Evolutionary conservation across 2,329 filamentous ascomycete species (phyloP).

Genomic region (Diaporthe batatas): DNA sequence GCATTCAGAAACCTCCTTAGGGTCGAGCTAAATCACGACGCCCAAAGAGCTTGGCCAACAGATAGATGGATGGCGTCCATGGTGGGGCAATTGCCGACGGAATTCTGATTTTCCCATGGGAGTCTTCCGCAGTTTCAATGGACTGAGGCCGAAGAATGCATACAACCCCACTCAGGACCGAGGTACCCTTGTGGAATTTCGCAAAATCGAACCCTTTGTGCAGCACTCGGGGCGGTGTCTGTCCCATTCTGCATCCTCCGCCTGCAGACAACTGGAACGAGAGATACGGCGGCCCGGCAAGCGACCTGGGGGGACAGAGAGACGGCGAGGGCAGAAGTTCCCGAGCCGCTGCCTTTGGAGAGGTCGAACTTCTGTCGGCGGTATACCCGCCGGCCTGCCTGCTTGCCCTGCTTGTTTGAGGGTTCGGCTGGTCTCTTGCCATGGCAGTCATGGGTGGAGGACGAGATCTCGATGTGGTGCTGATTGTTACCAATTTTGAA

Average conservation of each 20-base stretch:
- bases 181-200: constrained; percentile 17
- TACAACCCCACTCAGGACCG: constrained; percentile 20
- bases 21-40: constrained; percentile 25
- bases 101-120: constrained; percentile 32
- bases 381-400: background rate
- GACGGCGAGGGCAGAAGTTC: background rate
- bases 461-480: constrained; percentile 38
- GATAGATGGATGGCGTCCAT: background rate
- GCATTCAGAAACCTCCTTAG: constrained; percentile 15
- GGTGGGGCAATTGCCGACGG: constrained; percentile 18
- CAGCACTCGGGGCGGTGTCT: constrained; percentile 19
- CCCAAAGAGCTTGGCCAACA: constrained; percentile 30
- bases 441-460: background rate
- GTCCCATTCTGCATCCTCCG: background rate
- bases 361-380: background rate
- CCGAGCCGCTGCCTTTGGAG: background rate
- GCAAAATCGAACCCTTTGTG: constrained; percentile 25
- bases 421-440: background rate
- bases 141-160: constrained; percentile 21
- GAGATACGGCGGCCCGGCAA: constrained; percentile 15
- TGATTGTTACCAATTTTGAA: constrained; percentile 32
- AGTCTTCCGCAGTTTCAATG: constrained; percentile 12
- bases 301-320: constrained; percentile 2
- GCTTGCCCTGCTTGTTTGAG: background rate
- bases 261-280: constrained; percentile 14